A percentile compares a stretch with the other conserved stretches of the same genome.
phyloP scores from a whole-genome alignment of 805 yeast species.

The Pichia insulana region DNA sequence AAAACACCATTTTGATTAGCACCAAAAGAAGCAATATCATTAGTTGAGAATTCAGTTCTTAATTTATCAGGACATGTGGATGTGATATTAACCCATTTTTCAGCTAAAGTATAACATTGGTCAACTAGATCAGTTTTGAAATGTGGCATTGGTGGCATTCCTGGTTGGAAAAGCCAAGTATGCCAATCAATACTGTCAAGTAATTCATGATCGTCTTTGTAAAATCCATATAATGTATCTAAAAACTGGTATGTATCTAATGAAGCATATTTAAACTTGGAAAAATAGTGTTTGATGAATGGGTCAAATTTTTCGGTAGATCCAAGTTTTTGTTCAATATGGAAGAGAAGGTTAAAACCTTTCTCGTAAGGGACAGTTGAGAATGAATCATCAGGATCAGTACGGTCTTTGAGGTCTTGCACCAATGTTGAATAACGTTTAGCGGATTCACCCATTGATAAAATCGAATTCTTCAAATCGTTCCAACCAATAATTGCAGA shows the following conservation, averaged over 20 bases:
- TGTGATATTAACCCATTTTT: constrained; percentile 48
- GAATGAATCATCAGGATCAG: constrained; percentile 87
- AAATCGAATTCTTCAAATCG: constrained; percentile 59
- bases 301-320: constrained; percentile 71
- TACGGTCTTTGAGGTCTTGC: constrained; percentile 57
- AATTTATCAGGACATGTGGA: constrained; percentile 19
- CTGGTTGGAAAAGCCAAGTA: constrained; percentile 71
- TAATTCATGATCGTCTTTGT: constrained; percentile 33
- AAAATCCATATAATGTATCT: constrained; percentile 63
- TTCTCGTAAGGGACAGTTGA: constrained; percentile 86
- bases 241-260: constrained; percentile 76
- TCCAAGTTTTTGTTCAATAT: constrained; percentile 63
- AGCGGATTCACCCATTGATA: constrained; percentile 49
- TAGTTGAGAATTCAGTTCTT: constrained; percentile 31
- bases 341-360: constrained; percentile 72
- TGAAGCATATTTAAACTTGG: constrained; percentile 56
- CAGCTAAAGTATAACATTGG: constrained; percentile 57
- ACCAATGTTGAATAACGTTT: constrained; percentile 52
- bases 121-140: constrained; percentile 77
- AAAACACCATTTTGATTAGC: constrained; percentile 77
- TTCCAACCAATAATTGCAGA: constrained; percentile 85
- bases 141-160: constrained; percentile 81
- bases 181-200: constrained; percentile 78
- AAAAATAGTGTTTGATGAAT: constrained; percentile 71
- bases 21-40: constrained; percentile 50